These are phyloP conservation scores for Taphrina flavorubra DNA, from an alignment of 1,139 yeast species.

Conservation along the genomic window DNA sequence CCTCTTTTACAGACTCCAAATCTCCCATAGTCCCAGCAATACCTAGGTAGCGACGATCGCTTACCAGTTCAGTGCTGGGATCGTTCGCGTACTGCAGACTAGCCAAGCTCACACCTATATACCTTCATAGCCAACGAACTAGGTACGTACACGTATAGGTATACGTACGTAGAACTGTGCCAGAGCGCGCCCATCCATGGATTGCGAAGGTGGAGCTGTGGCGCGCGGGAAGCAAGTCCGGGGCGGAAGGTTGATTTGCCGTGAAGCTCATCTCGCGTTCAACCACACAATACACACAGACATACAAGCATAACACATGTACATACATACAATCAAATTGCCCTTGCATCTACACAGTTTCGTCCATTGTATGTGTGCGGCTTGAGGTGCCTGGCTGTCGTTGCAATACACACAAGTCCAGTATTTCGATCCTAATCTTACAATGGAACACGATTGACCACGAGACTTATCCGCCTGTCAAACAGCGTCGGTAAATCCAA, in stretches of 20 bases:
- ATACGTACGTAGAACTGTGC: no score
- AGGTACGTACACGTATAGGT: neutral
- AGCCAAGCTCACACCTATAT: neutral
- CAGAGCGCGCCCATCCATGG: no score
- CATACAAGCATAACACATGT: neutral
- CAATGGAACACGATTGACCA: constrained; percentile 13
- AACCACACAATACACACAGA: neutral
- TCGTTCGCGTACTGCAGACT: no score
- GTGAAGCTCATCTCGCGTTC: neutral
- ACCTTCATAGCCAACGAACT: neutral
- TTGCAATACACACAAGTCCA: no score
- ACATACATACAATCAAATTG: neutral
- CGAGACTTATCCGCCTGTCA: neutral
- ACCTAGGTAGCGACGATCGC: no score
- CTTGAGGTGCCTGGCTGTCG: no score
- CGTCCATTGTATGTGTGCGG: no score
- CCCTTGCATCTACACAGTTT: neutral
- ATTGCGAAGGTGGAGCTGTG: neutral
- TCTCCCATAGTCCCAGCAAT: no score
- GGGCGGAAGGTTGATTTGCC: neutral
- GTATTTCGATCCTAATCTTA: no score
- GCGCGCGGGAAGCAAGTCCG: neutral
- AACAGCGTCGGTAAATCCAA: neutral
- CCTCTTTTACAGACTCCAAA: no score
- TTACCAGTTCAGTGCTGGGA: no score